Conservation (phyloP, 805 yeast genomes). For the Candida dajiaensis region DNA sequence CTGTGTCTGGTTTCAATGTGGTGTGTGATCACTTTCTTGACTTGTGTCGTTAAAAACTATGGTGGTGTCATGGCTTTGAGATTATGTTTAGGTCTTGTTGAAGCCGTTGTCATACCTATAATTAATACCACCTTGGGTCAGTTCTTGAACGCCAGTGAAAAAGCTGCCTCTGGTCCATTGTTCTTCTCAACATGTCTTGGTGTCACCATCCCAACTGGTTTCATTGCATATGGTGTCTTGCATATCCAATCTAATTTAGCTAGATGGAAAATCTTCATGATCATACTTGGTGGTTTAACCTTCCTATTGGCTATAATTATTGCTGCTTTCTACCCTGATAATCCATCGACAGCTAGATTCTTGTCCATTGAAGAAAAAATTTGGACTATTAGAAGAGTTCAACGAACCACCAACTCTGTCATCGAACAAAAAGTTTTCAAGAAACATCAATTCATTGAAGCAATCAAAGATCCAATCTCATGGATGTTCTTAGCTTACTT, state of each 20-base stretch:
- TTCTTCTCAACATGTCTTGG: constrained; percentile 49
- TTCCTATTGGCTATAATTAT: constrained; percentile 27
- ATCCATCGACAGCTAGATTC: constrained; percentile 47
- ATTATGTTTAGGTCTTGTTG: constrained; percentile 47
- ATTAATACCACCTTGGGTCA: constrained; percentile 43
- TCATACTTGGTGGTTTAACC: constrained; percentile 52
- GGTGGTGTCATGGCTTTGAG: constrained; percentile 42
- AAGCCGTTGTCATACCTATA: constrained; percentile 38
- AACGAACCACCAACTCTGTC: constrained; percentile 21
- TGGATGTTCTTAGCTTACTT: constrained; percentile 26
- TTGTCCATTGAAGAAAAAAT: constrained; percentile 44
- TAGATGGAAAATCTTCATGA: constrained; percentile 49
- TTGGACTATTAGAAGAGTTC: constrained; percentile 40
- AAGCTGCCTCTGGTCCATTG: constrained; percentile 47
- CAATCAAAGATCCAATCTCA: constrained; percentile 37
- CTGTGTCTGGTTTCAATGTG: constrained; percentile 33
- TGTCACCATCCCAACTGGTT: constrained; percentile 45
- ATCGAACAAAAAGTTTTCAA: constrained; percentile 42
- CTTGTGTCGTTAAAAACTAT: constrained; percentile 38
- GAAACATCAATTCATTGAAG: constrained; percentile 36
- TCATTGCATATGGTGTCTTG: constrained; percentile 37
- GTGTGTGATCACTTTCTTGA: constrained; percentile 41
- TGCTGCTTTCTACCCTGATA: constrained; percentile 44
- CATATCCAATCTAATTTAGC: constrained; percentile 24
- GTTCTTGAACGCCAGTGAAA: constrained; percentile 42